A percentile compares a stretch with the other conserved stretches of the same genome.
Conservation (phyloP, 192 early-diverging fungal species). For the Linnemannia hyalina region DNA sequence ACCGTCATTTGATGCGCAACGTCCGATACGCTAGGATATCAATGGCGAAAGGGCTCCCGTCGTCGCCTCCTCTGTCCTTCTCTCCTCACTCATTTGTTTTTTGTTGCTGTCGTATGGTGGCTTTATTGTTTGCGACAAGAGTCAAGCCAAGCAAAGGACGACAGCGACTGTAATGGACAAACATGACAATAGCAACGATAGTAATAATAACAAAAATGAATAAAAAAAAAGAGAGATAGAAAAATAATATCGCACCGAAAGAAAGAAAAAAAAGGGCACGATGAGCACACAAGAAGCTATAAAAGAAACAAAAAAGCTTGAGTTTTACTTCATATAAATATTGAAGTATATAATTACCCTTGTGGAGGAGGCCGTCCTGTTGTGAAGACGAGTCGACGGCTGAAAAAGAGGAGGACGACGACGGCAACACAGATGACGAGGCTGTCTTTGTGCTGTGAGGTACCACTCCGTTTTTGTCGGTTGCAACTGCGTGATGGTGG, state of each 20-base stretch:
- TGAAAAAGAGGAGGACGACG: neutral
- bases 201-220: neutral
- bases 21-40: slow-evolving; percentile 10
- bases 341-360: slow-evolving; percentile 22
- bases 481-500: neutral
- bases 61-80: neutral
- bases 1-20: slow-evolving; percentile 8
- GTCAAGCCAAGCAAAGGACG: neutral
- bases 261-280: neutral
- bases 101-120: neutral
- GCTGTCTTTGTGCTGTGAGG: slow-evolving; percentile 10
- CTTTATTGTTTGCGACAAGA: neutral
- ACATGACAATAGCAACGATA: slow-evolving; percentile 1
- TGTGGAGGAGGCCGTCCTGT: slow-evolving; percentile 1
- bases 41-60: neutral
- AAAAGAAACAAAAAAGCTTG: neutral
- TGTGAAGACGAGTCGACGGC: neutral
- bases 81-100: neutral
- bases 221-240: neutral
- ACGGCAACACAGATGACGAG: neutral
- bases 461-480: neutral
- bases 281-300: neutral
- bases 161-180: neutral
- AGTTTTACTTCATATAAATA: neutral
- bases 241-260: neutral